Base-by-base conservation (phyloP, 2,329 filamentous ascomycete genomes). In the Myrmaecium sp. region DNA sequence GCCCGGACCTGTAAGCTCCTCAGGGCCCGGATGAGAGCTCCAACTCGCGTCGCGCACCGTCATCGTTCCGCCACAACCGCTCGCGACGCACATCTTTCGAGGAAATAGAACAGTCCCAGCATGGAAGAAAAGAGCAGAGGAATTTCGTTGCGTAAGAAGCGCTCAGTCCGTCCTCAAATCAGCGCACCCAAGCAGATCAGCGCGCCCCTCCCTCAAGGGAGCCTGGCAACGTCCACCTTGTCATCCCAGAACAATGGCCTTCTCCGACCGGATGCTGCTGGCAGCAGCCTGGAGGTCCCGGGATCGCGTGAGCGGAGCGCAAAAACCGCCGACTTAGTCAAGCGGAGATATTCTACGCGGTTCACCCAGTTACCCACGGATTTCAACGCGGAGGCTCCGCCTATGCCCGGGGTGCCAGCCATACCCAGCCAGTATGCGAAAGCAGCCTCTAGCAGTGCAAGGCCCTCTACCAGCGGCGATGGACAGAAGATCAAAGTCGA, bases 311-410 rank as follows among this genome's bases (percentile, higher is more conserved):
- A 59, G 37, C 47, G 55, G 26, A n/a, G 27, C 7, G 26, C 26
- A 7, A 64, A 67, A 40, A 74, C 72, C 21, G 69, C 70, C 11
- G 86, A 98, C 50, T 62, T 95, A 28, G 84, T 98, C 32, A 95
- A 95, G 58, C 69, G 83, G 40, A 66, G 89, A 40, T 98, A 95
- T 54, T 95, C 89, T 20, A 84, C 84, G 21, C 74, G 86, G 33
- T 92, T 94, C 51, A 86, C 83, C 41, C 73, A 79, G 36, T 52
- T 75, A 1, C 77, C 78, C 1, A 58, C 69, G 32, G 73, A 80
- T 41, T 78, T 72, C 46, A 68, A 75, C 40, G 60, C 65, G 38
- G 70, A 66, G 30, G 69, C 68, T 12, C 69, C 82, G 11, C 68
- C 79, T 2, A 62, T 93, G 40, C 58, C 59, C 4, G 46, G 49